phyloP scores from a whole-genome alignment of 1,284 basidiomycete genomes.

The Trametes versicolor region DNA sequence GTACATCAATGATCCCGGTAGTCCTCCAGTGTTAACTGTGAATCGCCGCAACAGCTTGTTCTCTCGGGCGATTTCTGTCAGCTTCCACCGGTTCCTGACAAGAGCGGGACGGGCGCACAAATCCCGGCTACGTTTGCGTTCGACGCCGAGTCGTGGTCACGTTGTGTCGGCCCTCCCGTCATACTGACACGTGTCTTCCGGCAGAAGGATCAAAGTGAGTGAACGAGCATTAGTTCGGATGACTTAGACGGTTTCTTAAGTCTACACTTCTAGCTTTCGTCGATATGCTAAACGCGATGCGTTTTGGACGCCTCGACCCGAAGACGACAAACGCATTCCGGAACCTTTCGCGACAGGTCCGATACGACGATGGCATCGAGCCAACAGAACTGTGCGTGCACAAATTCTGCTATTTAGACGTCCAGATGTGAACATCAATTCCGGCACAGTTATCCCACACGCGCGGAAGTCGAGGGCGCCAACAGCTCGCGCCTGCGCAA shows the following conservation, averaged over 20 bases:
- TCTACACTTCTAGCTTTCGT: slow-evolving; percentile 58
- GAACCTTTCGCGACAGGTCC: slow-evolving; percentile 65
- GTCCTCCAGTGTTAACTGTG: too few species aligned
- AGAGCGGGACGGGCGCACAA: slow-evolving; percentile 41
- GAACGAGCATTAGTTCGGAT: background rate
- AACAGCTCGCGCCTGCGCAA: slow-evolving; percentile 58
- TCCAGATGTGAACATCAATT: background rate
- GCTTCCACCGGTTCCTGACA: slow-evolving; percentile 75
- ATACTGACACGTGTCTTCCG: slow-evolving; percentile 53
- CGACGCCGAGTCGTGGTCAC: slow-evolving; percentile 70
- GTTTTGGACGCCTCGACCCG: slow-evolving; percentile 61
- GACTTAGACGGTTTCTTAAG: background rate
- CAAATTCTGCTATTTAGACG: background rate
- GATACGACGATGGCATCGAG: slow-evolving; percentile 77
- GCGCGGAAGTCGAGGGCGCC: slow-evolving; percentile 67
- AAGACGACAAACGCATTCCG: slow-evolving; percentile 66
- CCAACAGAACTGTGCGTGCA: slow-evolving; percentile 80
- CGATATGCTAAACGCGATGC: slow-evolving; percentile 79
- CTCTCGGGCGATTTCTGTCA: slow-evolving; percentile 87
- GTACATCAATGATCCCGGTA: background rate
- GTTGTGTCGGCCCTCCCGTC: slow-evolving; percentile 51
- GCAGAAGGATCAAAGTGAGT: slow-evolving; percentile 64
- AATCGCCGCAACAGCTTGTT: slow-evolving; percentile 58
- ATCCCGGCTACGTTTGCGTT: slow-evolving; percentile 66
- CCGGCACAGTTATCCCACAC: slow-evolving; percentile 61